Evolutionary conservation across 176 grass and related monocot species (phyloP).

Genomic region (Zoysia pacifica): DNA sequence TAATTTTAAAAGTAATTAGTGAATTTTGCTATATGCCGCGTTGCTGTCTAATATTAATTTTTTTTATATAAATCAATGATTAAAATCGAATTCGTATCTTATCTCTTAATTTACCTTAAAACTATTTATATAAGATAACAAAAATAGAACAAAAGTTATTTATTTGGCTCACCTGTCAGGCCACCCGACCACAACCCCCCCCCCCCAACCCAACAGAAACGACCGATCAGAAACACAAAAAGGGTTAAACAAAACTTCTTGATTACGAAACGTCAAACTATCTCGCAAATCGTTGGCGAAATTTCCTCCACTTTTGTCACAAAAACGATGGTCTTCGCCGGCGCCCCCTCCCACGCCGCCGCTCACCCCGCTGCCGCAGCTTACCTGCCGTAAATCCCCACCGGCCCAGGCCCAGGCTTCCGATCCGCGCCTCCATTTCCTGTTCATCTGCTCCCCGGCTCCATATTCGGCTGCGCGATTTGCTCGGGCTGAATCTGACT

Average conservation of each 20-base stretch:
- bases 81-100: too few species aligned
- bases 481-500: constrained; percentile 36
- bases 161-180: constrained; percentile 1
- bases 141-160: background rate
- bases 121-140: background rate
- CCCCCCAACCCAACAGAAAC: background rate
- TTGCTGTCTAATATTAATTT: too few species aligned
- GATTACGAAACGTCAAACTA: background rate
- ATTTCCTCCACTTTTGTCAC: background rate
- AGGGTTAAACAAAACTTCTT: background rate
- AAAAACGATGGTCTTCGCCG: constrained; percentile 26
- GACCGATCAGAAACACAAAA: background rate
- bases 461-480: background rate
- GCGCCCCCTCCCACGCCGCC: background rate
- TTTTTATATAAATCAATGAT: too few species aligned
- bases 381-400: constrained; percentile 1
- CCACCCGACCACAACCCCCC: background rate
- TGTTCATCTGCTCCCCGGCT: background rate
- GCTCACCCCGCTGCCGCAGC: background rate
- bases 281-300: background rate
- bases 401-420: background rate
- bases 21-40: too few species aligned
- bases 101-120: too few species aligned
- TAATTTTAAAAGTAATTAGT: too few species aligned
- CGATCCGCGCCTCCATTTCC: background rate